A percentile compares a stretch with the other conserved stretches of the same genome.
phyloP scores from a whole-genome alignment of 139 green algal species.

The Marvania coccoides region DNA sequence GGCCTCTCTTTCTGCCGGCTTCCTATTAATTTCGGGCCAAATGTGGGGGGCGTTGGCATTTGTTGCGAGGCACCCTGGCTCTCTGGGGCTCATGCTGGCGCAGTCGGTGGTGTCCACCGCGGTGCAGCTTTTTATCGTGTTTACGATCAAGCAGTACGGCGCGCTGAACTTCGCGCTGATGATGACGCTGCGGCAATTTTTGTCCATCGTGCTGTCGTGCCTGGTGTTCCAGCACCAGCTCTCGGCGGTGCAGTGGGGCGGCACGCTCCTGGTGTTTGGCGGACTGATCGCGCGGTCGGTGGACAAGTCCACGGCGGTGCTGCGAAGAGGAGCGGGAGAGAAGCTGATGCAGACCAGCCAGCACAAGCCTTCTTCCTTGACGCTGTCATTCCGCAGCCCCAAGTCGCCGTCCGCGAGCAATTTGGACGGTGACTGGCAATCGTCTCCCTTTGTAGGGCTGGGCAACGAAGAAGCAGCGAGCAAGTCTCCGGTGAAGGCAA shows the following conservation, averaged over 20 bases:
- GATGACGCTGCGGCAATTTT: conserved; percentile 89
- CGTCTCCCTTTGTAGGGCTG: too few relatives aligned
- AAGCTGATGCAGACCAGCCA: too few relatives aligned
- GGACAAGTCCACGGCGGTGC: not conserved
- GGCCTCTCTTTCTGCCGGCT: not conserved
- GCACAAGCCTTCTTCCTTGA: too few relatives aligned
- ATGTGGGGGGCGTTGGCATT: conserved; percentile 61
- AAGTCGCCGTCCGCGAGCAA: too few relatives aligned
- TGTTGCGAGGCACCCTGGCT: conserved; percentile 50
- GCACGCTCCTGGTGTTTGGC: conserved; percentile 14
- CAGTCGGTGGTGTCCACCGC: conserved; percentile 54
- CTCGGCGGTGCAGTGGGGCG: conserved; percentile 50
- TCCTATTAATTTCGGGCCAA: conserved; percentile 34
- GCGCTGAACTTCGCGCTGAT: conserved; percentile 89
- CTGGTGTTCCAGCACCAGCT: conserved; percentile 74
- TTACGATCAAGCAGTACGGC: conserved; percentile 87
- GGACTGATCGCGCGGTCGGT: conserved; percentile 11
- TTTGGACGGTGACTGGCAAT: too few relatives aligned
- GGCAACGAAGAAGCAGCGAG: too few relatives aligned
- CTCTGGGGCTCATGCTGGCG: conserved; percentile 46
- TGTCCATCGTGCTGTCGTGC: conserved; percentile 82
- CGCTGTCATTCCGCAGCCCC: too few relatives aligned
- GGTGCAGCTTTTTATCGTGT: conserved; percentile 65
- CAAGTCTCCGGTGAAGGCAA: too few relatives aligned
- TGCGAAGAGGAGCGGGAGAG: not conserved